A percentile compares a stretch with the other conserved stretches of the same genome.
Evolutionary conservation across 768 basidiomycete species (phyloP).

Genomic region (Leccinellum luteum): DNA sequence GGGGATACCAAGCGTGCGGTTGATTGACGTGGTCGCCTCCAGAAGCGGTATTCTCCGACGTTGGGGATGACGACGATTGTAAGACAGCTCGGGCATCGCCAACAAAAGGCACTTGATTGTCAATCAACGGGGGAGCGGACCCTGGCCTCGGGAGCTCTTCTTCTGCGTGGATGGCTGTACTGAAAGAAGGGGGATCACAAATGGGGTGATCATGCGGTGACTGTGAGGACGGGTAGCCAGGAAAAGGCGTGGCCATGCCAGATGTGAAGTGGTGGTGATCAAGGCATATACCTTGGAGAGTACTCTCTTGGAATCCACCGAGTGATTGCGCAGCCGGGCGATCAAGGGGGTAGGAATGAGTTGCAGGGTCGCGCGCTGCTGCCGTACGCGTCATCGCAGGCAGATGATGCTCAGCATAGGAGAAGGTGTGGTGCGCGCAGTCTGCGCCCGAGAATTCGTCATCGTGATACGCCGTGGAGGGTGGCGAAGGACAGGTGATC

Average conservation of each 20-base stretch:
- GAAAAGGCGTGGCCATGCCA: slow-evolving; percentile 27
- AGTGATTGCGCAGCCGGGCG: slow-evolving; percentile 17
- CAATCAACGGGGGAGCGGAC: slow-evolving; percentile 30
- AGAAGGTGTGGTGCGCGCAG: slow-evolving; percentile 10
- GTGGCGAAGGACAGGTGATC: slow-evolving; percentile 22
- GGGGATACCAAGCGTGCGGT: slow-evolving; percentile 22
- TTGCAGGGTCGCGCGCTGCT: slow-evolving; percentile 8
- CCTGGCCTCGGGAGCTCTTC: slow-evolving; percentile 26
- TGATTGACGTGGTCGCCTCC: slow-evolving; percentile 17
- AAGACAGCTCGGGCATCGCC: slow-evolving; percentile 27
- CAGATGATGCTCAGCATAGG: slow-evolving; percentile 11
- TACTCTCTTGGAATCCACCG: slow-evolving; percentile 14
- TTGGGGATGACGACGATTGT: slow-evolving; percentile 2
- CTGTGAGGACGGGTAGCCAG: slow-evolving; percentile 31
- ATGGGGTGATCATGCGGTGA: slow-evolving; percentile 28
- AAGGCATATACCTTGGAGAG: slow-evolving; percentile 19
- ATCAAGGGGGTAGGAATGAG: slow-evolving; percentile 14
- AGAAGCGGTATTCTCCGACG: slow-evolving; percentile 10
- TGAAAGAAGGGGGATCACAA: slow-evolving; percentile 25
- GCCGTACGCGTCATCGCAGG: slow-evolving; percentile 14
- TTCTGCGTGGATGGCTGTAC: slow-evolving; percentile 23
- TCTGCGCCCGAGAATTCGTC: slow-evolving; percentile 20
- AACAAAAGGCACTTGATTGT: slow-evolving; percentile 27
- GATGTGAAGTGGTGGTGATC: slow-evolving; percentile 24
- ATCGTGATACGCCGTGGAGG: slow-evolving; percentile 23